These are phyloP conservation scores for Cucurbita maxima DNA, from an alignment of 306 rosid species.

Conservation along the genomic window DNA sequence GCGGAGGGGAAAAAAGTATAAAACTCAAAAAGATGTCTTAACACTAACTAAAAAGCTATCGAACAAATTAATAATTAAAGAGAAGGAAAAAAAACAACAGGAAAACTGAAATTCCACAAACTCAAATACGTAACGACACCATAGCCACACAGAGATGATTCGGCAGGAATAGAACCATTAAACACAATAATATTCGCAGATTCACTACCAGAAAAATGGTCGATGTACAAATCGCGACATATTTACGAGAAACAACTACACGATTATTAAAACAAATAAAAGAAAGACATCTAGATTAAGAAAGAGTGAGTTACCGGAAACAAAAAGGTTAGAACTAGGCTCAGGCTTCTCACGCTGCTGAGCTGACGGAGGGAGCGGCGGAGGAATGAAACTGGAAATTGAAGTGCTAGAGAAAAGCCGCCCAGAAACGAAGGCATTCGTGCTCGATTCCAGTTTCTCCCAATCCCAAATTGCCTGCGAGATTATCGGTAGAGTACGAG, in stretches of 20 bases:
- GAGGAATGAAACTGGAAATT: slow-evolving; percentile 29
- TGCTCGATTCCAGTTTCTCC: neutral
- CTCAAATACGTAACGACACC: neutral
- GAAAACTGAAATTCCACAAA: neutral
- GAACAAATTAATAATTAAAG: neutral
- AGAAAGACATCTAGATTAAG: neutral
- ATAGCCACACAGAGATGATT: neutral
- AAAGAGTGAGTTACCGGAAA: slow-evolving; percentile 39
- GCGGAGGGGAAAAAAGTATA: neutral
- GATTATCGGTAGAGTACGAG: neutral
- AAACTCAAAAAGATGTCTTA: neutral
- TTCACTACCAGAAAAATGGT: neutral
- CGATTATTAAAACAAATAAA: neutral
- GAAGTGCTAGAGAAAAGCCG: slow-evolving; percentile 41
- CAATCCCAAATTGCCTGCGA: neutral
- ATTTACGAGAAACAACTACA: neutral
- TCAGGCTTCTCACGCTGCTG: slow-evolving; percentile 45
- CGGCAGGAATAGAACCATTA: neutral
- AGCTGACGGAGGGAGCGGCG: slow-evolving; percentile 18
- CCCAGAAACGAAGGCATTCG: neutral
- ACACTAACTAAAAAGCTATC: neutral
- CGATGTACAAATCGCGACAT: neutral
- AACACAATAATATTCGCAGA: neutral
- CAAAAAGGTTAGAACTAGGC: slow-evolving; percentile 77
- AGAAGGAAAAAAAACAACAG: neutral